These are phyloP conservation scores for Candida tallmaniae DNA, from an alignment of 805 yeast species.

Conservation along the genomic window DNA sequence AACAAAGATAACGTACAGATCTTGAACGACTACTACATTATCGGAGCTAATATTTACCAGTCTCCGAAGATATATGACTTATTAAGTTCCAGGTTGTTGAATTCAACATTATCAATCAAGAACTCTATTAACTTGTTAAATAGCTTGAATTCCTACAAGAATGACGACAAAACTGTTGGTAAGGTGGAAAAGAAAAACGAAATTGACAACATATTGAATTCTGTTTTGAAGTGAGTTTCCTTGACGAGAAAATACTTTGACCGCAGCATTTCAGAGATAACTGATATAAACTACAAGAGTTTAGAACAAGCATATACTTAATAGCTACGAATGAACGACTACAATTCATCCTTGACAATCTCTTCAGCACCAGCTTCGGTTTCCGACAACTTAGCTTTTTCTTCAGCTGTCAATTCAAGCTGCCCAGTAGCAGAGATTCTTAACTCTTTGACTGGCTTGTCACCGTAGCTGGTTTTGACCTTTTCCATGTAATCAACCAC, in stretches of 20 bases:
- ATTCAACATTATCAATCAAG: constrained; percentile 32
- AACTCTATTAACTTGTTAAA: constrained; percentile 30
- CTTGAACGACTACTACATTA: constrained; percentile 77
- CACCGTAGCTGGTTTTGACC: constrained; percentile 60
- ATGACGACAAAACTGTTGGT: background rate
- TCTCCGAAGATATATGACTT: constrained; percentile 76
- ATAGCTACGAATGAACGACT: background rate
- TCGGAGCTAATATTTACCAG: constrained; percentile 90
- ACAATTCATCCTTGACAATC: constrained; percentile 14
- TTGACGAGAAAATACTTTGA: no score
- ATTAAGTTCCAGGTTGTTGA: constrained; percentile 59
- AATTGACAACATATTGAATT: no score
- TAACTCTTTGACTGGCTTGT: constrained; percentile 65
- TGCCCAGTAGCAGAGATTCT: constrained; percentile 71
- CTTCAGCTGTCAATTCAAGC: constrained; percentile 34
- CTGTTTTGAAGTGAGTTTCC: constrained; percentile 25
- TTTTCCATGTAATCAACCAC: constrained; percentile 70
- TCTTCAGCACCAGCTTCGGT: no score
- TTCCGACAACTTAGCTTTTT: constrained; percentile 2
- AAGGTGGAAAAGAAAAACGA: no score
- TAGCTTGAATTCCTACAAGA: constrained; percentile 19
- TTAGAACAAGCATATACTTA: background rate
- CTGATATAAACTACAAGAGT: constrained; percentile 18
- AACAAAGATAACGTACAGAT: constrained; percentile 38
- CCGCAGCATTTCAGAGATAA: no score